Conservation (phyloP, 2,329 filamentous ascomycete genomes). For the Nannizziopsis arthrosporioides region DNA sequence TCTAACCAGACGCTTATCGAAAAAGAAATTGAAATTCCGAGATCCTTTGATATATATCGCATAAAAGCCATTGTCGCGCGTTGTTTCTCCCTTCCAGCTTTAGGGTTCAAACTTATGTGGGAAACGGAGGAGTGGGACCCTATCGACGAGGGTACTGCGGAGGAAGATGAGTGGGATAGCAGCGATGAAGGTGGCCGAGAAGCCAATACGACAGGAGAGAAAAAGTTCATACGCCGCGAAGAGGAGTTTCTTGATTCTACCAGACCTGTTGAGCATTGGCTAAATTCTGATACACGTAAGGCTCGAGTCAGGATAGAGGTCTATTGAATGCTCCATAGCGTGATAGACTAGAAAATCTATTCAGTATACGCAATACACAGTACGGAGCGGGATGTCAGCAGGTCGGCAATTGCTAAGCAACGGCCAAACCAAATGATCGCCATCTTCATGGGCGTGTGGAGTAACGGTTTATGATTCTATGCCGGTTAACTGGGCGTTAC, state of each 20-base stretch:
- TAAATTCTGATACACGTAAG: constrained; percentile 54
- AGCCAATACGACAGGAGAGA: constrained; percentile 15
- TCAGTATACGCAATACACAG: no score
- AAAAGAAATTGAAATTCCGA: constrained; percentile 50
- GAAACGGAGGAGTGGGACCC: constrained; percentile 89
- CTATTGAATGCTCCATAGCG: constrained; percentile 3
- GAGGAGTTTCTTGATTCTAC: constrained; percentile 70
- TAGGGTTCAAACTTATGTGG: constrained; percentile 60
- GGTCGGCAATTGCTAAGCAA: no score
- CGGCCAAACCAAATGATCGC: no score
- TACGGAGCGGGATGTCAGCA: no score
- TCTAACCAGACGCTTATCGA: constrained; percentile 18
- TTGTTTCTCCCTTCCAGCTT: constrained; percentile 54
- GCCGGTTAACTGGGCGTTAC: no score
- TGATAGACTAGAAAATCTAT: neutral
- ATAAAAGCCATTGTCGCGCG: constrained; percentile 67
- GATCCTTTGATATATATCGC: constrained; percentile 66
- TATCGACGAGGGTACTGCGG: constrained; percentile 51
- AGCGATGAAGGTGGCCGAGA: constrained; percentile 41
- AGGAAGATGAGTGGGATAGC: constrained; percentile 41
- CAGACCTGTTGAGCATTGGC: constrained; percentile 68
- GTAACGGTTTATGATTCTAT: no score
- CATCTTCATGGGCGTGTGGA: no score
- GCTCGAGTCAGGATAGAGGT: constrained; percentile 59
- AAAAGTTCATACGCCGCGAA: constrained; percentile 63